Evolutionary conservation across 179 eudicot genomes (phyloP).

Genomic region (Corrigiola litoralis): DNA sequence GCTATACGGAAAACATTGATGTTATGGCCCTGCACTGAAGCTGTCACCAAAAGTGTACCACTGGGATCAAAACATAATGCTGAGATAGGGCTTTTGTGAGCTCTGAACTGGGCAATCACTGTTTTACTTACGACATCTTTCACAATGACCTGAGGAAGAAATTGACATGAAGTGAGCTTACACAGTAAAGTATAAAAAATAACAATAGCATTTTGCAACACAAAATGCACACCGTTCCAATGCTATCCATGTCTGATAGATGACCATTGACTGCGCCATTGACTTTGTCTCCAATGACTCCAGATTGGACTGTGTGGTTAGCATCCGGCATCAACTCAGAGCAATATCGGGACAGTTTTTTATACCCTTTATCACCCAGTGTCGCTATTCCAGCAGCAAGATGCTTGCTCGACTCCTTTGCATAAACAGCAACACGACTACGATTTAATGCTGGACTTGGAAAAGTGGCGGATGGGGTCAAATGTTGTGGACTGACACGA

Average conservation of each 20-base stretch:
- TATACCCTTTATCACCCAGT: conserved; percentile 75
- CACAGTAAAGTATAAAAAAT: neutral
- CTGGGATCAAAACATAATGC: conserved; percentile 87
- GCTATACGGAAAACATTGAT: conserved; percentile 72
- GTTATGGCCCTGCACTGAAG: conserved; percentile 85
- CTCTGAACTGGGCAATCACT: conserved; percentile 74
- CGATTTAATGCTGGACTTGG: conserved; percentile 54
- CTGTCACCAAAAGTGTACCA: conserved; percentile 74
- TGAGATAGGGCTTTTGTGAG: conserved; percentile 77
- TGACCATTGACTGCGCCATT: conserved; percentile 50
- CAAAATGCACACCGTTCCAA: conserved; percentile 64
- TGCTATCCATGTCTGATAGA: conserved; percentile 43
- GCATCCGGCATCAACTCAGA: conserved; percentile 69
- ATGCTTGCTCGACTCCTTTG: conserved; percentile 83
- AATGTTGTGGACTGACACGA: conserved; percentile 65
- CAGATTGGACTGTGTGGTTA: conserved; percentile 36
- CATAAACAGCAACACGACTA: conserved; percentile 75
- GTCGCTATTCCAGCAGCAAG: conserved; percentile 83
- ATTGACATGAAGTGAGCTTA: neutral
- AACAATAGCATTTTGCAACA: neutral
- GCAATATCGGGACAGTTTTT: conserved; percentile 73
- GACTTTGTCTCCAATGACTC: conserved; percentile 41
- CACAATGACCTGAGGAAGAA: conserved; percentile 58
- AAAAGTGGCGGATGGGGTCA: conserved; percentile 50
- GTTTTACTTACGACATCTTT: conserved; percentile 66